Evolutionary conservation across 2,329 filamentous ascomycete species (phyloP), one percentile per base, ranked within the genome.

Genomic region (Exophiala dermatitidis): DNA sequence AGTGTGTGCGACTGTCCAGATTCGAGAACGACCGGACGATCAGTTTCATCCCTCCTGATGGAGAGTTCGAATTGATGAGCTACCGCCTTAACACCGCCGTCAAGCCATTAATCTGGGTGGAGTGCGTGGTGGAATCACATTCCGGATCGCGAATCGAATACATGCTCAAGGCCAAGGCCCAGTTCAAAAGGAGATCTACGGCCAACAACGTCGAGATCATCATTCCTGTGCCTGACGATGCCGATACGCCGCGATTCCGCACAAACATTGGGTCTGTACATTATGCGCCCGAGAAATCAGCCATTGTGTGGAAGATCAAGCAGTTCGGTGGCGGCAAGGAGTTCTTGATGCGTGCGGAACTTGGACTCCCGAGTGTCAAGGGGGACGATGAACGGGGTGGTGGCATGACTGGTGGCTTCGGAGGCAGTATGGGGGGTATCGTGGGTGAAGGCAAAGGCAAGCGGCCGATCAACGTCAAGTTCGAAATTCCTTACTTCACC

Each of bases 401-500:
- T 58, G 91, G 91, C 60, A 97, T 97, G 91, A 97, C 91, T 62
- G 91, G 91, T 65, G 91, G 91, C 0, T 96, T 96, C 65, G 91
- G 91, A 59, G 91, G 91, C 19, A 95, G 89, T 68, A 96, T 96
- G 90, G 91, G 91, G 54, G 91, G 91, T 60, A 82, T 93, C 30
- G 83, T 80, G n/a, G 79, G 83, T 3, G 73, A 72, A 19, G 84
- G 83, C 54, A 97, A 97, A 75, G 88, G 88, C 19, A 98, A 97
- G 79, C 78, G 93, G 63, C 93, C 93, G 0, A 98, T 98, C 66
- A 91, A 90, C 71, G 93, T 98, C 75, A 98, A 98, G 76, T 98
- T 98, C 69, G 93, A 98, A 76, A 98, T 98, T 67, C 93, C 93
- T n/a, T 98, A 98, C 74, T 98, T 98, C 70, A 98, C 93, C n/a